phyloP scores from a whole-genome alignment of 164 flowering plant species.

The Taxillus chinensis region DNA sequence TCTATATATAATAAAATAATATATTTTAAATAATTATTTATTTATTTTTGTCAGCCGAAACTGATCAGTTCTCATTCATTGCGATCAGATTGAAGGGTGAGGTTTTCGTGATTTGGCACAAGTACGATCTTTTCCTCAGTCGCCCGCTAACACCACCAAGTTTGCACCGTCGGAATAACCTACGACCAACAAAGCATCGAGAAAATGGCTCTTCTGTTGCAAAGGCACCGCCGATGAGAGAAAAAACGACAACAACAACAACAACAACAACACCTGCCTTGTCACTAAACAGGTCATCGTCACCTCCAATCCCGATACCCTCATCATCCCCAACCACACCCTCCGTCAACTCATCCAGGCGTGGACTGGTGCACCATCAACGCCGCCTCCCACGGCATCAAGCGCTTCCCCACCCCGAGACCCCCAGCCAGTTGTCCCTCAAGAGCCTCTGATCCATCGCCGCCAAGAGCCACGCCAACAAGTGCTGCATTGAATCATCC shows the following conservation, averaged over 20 bases:
- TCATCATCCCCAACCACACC: slow-evolving; percentile 65
- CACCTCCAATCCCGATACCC: neutral
- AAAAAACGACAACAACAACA: too few relatives aligned
- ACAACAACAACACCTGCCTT: neutral
- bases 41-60: too few relatives aligned
- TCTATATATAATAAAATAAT: too few relatives aligned
- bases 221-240: too few relatives aligned
- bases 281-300: neutral
- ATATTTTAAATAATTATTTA: too few relatives aligned
- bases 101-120: too few relatives aligned
- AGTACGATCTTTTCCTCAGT: too few relatives aligned
- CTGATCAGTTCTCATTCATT: too few relatives aligned
- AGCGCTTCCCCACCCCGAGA: slow-evolving; percentile 38
- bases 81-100: too few relatives aligned
- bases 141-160: too few relatives aligned
- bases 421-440: slow-evolving; percentile 25
- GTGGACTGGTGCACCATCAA: slow-evolving; percentile 46
- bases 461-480: slow-evolving; percentile 29
- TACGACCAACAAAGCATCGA: neutral
- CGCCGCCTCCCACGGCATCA: slow-evolving; percentile 16
- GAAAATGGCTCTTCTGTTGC: slow-evolving; percentile 1
- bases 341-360: slow-evolving; percentile 56
- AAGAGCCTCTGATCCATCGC: slow-evolving; percentile 32
- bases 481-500: slow-evolving; percentile 26
- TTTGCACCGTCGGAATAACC: slow-evolving; percentile 1